Percentiles rank a stretch among this genome's conserved stretches.
These are phyloP conservation scores for Aspergillus pseudoterreus DNA, from an alignment of 2,329 filamentous ascomycete species.

Conservation along the genomic window DNA sequence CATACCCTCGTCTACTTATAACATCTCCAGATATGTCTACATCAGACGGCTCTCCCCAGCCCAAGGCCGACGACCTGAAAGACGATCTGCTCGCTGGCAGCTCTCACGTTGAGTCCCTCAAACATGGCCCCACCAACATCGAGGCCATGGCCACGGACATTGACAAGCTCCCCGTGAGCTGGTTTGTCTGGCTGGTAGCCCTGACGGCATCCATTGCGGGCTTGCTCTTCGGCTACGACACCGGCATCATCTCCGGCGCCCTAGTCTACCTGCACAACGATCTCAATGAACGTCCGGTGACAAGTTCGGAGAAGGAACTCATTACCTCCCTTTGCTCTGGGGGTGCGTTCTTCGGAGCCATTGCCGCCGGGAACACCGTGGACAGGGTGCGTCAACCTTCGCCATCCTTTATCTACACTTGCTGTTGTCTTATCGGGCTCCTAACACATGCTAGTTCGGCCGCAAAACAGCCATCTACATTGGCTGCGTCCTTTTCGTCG, in stretches of 20 bases:
- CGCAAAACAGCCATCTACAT: conserved; percentile 41
- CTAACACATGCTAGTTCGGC: conserved; percentile 24
- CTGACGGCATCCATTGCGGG: conserved; percentile 32
- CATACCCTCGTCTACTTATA: too few species aligned
- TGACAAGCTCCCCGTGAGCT: conserved; percentile 37
- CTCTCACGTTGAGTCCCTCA: neutral
- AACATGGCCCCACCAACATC: neutral
- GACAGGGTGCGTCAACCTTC: conserved; percentile 28
- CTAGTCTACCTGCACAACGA: conserved; percentile 32
- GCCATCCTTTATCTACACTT: neutral
- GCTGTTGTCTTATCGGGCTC: neutral
- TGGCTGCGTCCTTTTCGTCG: conserved; percentile 39
- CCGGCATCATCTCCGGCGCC: conserved; percentile 45
- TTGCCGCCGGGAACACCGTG: conserved; percentile 34
- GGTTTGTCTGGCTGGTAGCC: conserved; percentile 37
- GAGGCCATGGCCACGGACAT: conserved; percentile 13
- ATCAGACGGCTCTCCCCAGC: neutral
- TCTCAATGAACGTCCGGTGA: conserved; percentile 38
- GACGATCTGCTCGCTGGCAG: neutral
- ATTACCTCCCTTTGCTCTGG: conserved; percentile 52
- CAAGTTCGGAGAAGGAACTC: conserved; percentile 47
- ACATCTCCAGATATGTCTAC: neutral
- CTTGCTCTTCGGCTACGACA: conserved; percentile 44
- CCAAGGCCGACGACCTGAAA: neutral
- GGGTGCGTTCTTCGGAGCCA: conserved; percentile 45